Evolutionary conservation across 495 filamentous ascomycete species (phyloP).

Genomic region (Thermothielavioides terrestris): DNA sequence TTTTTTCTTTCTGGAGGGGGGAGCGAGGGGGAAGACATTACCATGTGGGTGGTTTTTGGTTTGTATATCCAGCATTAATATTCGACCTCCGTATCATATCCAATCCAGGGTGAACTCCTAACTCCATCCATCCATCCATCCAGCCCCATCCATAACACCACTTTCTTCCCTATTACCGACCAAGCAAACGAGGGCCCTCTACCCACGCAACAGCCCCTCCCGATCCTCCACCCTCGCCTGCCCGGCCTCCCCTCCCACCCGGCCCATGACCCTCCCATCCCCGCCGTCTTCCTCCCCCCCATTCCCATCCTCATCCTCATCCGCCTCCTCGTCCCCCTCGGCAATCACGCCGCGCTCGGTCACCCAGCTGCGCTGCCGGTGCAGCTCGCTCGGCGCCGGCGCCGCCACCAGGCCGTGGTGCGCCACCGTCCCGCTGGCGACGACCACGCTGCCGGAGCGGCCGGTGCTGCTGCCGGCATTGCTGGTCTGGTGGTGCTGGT

Average conservation of each 20-base stretch:
- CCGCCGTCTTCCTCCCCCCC: conserved; percentile 1
- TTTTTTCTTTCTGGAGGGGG: not conserved
- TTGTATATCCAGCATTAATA: too few species aligned
- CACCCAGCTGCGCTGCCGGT: conserved; percentile 17
- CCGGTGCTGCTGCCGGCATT: not conserved
- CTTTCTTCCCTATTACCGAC: not conserved
- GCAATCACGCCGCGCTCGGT: conserved; percentile 15
- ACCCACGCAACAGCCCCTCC: not conserved
- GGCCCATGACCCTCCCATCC: conserved; percentile 11
- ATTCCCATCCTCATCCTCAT: conserved; percentile 5
- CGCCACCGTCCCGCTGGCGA: conserved; percentile 13
- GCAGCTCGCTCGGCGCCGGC: conserved; percentile 1
- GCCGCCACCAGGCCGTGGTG: not conserved
- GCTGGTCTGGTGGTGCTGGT: too few species aligned
- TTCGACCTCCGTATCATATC: too few species aligned
- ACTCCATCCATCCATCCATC: not conserved
- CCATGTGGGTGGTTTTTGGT: not conserved
- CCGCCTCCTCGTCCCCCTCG: conserved; percentile 7
- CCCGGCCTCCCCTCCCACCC: not conserved
- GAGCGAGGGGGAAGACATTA: not conserved
- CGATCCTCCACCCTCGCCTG: conserved; percentile 4
- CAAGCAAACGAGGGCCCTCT: not conserved
- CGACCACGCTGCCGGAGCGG: conserved; percentile 16
- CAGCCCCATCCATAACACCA: not conserved
- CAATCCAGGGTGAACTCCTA: not conserved